Conservation (phyloP, 1,284 basidiomycete genomes). For the Marasmius tenuissimus region DNA sequence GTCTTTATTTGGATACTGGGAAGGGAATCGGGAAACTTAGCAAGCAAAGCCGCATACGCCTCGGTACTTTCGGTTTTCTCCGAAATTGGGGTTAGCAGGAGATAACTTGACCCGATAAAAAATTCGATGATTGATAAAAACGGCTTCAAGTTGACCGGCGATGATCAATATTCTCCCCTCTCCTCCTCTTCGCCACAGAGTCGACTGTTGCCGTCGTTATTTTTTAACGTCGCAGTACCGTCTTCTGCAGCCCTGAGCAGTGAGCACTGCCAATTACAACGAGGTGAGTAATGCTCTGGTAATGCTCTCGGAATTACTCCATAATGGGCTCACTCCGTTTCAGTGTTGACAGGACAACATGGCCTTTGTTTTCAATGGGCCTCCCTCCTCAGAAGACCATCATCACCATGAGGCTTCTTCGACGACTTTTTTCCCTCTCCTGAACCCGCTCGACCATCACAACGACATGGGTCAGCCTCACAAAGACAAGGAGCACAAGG, state of each 20-base stretch:
- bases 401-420: conserved; percentile 10
- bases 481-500: conserved; percentile 30
- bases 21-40: too few relatives aligned
- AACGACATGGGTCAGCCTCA: conserved; percentile 33
- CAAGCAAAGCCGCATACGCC: too few relatives aligned
- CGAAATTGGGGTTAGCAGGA: too few relatives aligned
- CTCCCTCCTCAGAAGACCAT: background rate
- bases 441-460: conserved; percentile 20
- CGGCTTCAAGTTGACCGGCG: background rate
- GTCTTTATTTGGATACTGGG: too few relatives aligned
- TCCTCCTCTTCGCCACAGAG: too few relatives aligned
- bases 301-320: background rate
- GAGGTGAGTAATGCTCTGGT: background rate
- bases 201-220: too few relatives aligned
- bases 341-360: background rate
- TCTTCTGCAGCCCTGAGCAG: too few relatives aligned
- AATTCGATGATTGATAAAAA: background rate
- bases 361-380: conserved; percentile 11
- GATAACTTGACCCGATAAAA: background rate
- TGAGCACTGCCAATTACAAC: background rate
- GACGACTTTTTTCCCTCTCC: conserved; percentile 11
- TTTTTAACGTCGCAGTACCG: too few relatives aligned
- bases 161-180: background rate
- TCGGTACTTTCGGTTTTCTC: too few relatives aligned
- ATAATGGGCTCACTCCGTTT: background rate